A percentile compares a stretch with the other conserved stretches of the same genome.
phyloP scores from a whole-genome alignment of 2,329 filamentous ascomycete genomes.

The Cladosporium sp. region DNA sequence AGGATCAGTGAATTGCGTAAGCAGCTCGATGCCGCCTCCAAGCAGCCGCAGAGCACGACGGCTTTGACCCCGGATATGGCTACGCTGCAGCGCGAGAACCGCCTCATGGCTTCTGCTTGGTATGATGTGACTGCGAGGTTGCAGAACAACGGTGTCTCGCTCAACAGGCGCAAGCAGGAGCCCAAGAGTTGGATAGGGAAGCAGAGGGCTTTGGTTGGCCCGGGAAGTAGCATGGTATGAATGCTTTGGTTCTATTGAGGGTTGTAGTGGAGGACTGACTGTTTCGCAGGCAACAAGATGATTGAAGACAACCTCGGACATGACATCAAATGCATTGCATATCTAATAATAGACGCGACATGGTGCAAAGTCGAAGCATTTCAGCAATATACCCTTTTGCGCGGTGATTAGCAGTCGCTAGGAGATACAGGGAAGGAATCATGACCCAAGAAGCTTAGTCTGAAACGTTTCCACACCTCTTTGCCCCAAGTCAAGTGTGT shows the following conservation, averaged over 20 bases:
- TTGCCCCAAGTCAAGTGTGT: no score
- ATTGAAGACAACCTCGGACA: background rate
- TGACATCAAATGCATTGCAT: background rate
- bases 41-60: constrained; percentile 15
- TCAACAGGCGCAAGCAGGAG: constrained; percentile 69
- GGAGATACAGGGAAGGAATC: background rate
- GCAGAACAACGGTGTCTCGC: constrained; percentile 76
- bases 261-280: no score
- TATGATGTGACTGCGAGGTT: constrained; percentile 74
- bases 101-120: constrained; percentile 77
- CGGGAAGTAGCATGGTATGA: constrained; percentile 16
- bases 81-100: constrained; percentile 72
- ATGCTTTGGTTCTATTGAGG: no score
- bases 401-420: background rate
- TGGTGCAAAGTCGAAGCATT: background rate
- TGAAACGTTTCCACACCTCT: no score
- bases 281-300: background rate
- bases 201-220: constrained; percentile 56
- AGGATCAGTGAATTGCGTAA: constrained; percentile 27
- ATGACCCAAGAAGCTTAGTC: background rate
- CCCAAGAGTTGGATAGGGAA: constrained; percentile 81
- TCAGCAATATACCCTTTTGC: constrained; percentile 2
- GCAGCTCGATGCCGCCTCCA: constrained; percentile 24
- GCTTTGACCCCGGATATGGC: constrained; percentile 47
- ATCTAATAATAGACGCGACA: background rate